Base-by-base conservation (phyloP, 2,329 filamentous ascomycete species). In the Fusarium sp. region DNA sequence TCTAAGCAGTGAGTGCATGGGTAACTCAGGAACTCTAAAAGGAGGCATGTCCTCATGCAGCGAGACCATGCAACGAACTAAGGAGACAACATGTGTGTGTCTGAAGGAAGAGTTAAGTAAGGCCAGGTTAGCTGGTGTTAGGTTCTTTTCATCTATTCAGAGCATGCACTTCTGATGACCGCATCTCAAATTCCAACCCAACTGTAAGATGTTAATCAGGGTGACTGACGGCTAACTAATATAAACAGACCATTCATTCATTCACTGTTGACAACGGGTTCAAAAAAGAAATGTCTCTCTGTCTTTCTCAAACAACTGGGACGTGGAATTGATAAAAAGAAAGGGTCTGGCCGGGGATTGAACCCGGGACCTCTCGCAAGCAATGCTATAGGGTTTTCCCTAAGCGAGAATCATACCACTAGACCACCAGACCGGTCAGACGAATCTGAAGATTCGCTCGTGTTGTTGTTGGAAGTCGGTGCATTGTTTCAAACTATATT, bases 401-500 rank as follows among this genome's bases (percentile, higher is more conserved):
- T 89, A 89, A 89, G 88, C 87, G 87, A 88, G 87, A 89, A 90
- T 89, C 87, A 89, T 89, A 89, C 87, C 87, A 86, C 87, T 88
- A 88, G 86, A 88, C 86, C 85, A 88, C 79, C 81, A 82, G 81
- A 82, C 81, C 82, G 51, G 61, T 27, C 5, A 63, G 66, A 16
- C 28, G 42, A 42, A 66, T 25, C 28, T 18, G 16, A 58, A 28
- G 25, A 65, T 61, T 40, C 59, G 49, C 48, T 63, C 16, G 45
- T 61, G 59, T 55, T 59, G 37, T 55, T 60, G 56, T 55, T 74
- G 55, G 28, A 20, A 11, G 23, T 11, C 4, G 7, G 0, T 1
- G 1, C 4, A 3, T 16, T 55, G 1, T 49, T 55, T 7, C 30
- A 4, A 1, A 0, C 18, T 66, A 66, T 66, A 47, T 10, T 0